Evolutionary conservation across 176 grass and related monocot genomes (phyloP).

Genomic region (Typha latifolia): DNA sequence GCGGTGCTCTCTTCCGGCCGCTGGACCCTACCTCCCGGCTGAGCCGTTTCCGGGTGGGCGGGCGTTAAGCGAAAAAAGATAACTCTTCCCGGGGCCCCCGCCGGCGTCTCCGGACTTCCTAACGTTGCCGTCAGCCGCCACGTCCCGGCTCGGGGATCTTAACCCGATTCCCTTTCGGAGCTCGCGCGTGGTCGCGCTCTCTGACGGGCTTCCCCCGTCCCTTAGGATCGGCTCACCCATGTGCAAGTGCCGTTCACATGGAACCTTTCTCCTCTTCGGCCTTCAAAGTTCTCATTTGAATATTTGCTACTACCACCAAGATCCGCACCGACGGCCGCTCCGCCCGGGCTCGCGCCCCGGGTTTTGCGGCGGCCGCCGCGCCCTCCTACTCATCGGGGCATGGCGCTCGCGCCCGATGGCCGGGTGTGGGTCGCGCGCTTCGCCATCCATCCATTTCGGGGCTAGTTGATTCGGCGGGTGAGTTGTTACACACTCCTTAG

Average conservation of each 20-base stretch:
- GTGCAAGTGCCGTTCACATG: constrained; percentile 25
- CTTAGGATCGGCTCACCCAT: constrained; percentile 10
- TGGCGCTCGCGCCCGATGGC: too few species aligned
- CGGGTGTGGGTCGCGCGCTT: too few species aligned
- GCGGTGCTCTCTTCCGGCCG: constrained; percentile 56
- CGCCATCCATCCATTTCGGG: too few species aligned
- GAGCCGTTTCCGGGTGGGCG: constrained; percentile 22
- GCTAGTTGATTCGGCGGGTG: too few species aligned
- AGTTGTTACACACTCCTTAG: too few species aligned
- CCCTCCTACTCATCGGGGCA: constrained; percentile 55
- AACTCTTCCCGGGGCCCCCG: constrained; percentile 46
- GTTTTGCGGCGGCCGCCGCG: constrained; percentile 52
- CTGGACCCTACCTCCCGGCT: constrained; percentile 51
- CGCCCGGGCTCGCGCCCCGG: constrained; percentile 45
- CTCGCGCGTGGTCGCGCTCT: constrained; percentile 22
- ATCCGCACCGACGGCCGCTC: constrained; percentile 55
- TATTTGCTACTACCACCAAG: constrained; percentile 86
- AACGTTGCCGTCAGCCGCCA: constrained; percentile 41
- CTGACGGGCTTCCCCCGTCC: constrained; percentile 28
- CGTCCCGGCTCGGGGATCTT: constrained; percentile 27
- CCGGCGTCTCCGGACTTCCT: constrained; percentile 46
- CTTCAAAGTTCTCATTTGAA: constrained; percentile 89
- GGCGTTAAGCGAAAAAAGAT: constrained; percentile 12
- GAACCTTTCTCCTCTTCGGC: constrained; percentile 49
- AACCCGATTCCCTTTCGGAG: constrained; percentile 49